Percentiles rank a stretch among this genome's conserved stretches.
phyloP scores from a whole-genome alignment of 176 grass and related monocot species.

The Echinochloa phyllopogon region DNA sequence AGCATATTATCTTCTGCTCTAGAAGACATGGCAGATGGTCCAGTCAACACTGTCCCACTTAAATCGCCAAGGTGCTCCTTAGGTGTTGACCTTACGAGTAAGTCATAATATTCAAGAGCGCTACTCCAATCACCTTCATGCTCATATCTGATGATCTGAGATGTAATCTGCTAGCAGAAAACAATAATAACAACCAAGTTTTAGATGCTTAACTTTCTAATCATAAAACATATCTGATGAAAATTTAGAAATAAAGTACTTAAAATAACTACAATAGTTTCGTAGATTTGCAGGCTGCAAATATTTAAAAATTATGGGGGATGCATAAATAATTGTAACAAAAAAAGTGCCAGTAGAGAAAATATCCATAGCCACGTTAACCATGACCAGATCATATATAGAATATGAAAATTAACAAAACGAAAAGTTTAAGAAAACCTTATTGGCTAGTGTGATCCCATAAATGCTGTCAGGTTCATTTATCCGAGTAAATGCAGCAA shows the following conservation, averaged over 20 bases:
- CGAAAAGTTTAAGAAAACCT: constrained; percentile 54
- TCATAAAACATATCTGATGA: constrained; percentile 10
- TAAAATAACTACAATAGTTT: background rate
- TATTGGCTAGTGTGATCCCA: constrained; percentile 82
- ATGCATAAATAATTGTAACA: background rate
- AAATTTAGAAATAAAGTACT: background rate
- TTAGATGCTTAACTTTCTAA: constrained; percentile 28
- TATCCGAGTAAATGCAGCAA: constrained; percentile 77
- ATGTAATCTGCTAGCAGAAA: constrained; percentile 65
- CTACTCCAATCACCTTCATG: constrained; percentile 95
- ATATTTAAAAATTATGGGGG: background rate
- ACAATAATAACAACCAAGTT: constrained; percentile 36
- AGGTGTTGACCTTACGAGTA: constrained; percentile 81
- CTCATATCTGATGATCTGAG: constrained; percentile 89
- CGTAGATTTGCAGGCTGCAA: background rate
- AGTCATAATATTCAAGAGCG: constrained; percentile 87
- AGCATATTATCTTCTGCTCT: constrained; percentile 51
- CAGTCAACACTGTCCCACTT: constrained; percentile 39
- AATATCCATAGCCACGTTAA: background rate
- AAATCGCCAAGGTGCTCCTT: constrained; percentile 43
- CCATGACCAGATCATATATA: background rate
- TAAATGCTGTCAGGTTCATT: constrained; percentile 97
- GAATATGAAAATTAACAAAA: constrained; percentile 24
- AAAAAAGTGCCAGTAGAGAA: constrained; percentile 2
- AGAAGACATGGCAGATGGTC: constrained; percentile 45